These are phyloP conservation scores for Isatis lusitanica DNA, from an alignment of 441 rosid genomes.

Conservation along the genomic window DNA sequence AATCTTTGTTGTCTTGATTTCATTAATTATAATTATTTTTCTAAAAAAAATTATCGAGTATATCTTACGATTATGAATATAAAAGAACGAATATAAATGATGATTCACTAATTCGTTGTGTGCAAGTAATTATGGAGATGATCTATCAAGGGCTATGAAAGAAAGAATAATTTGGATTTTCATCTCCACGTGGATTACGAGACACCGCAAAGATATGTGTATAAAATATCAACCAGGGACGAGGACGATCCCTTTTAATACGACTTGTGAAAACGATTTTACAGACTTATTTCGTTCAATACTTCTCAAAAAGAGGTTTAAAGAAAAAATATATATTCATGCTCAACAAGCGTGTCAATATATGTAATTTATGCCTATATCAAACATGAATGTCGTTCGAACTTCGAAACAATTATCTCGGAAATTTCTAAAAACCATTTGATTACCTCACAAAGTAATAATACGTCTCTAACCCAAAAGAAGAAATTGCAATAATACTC, in stretches of 20 bases:
- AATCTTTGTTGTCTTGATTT: not conserved
- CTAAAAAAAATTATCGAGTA: not conserved
- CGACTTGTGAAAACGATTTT: not conserved
- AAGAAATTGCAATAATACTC: not conserved
- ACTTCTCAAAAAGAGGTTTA: not conserved
- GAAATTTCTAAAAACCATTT: not conserved
- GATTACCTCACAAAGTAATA: not conserved
- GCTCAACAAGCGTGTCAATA: not conserved
- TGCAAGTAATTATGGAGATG: conserved; percentile 19
- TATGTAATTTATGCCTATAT: not conserved
- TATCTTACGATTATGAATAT: not conserved
- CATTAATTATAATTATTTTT: not conserved
- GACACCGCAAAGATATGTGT: conserved; percentile 4
- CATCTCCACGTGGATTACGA: conserved; percentile 24
- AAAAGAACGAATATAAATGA: not conserved
- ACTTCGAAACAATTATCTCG: not conserved
- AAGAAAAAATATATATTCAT: not conserved
- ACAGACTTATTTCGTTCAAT: not conserved
- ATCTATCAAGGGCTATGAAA: conserved; percentile 4
- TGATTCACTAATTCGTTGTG: conserved; percentile 13
- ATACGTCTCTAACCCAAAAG: too few relatives aligned
- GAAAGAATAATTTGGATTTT: not conserved
- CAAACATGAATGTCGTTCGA: not conserved
- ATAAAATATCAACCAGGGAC: not conserved
- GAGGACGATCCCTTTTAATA: not conserved